A percentile compares a stretch with the other conserved stretches of the same genome.
phyloP scores from a whole-genome alignment of 2,329 filamentous ascomycete species.

The Penicillium sp. region DNA sequence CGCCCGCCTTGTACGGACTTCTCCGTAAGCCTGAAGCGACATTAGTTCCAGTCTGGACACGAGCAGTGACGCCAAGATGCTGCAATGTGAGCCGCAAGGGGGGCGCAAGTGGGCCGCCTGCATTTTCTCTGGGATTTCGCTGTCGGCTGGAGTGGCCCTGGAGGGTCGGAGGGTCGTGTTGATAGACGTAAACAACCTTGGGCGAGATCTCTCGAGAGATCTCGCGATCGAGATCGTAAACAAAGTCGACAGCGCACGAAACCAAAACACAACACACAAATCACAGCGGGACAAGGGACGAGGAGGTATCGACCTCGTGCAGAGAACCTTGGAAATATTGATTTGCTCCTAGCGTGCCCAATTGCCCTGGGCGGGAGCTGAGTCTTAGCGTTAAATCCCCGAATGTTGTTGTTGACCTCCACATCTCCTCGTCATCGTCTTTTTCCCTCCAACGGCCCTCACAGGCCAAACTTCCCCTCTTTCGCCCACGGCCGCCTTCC shows the following conservation, averaged over 20 bases:
- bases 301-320: background rate
- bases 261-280: background rate
- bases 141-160: background rate
- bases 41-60: slow-evolving; percentile 15
- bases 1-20: slow-evolving; percentile 15
- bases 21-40: slow-evolving; percentile 11
- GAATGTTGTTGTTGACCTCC: slow-evolving; percentile 20
- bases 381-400: slow-evolving; percentile 17
- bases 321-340: slow-evolving; percentile 7
- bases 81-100: slow-evolving; percentile 29
- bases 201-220: background rate
- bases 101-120: slow-evolving; percentile 4
- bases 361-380: slow-evolving; percentile 14
- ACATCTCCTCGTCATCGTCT: slow-evolving; percentile 10
- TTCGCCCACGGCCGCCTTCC: slow-evolving; percentile 1
- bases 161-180: background rate
- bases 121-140: background rate
- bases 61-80: slow-evolving; percentile 10
- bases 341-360: slow-evolving; percentile 22
- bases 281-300: background rate
- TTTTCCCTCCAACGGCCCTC: slow-evolving; percentile 9
- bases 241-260: background rate
- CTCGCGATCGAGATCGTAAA: background rate
- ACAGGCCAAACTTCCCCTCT: background rate
- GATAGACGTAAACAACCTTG: background rate